Percentiles rank a stretch among this genome's conserved stretches.
Conservation (phyloP, 2,329 filamentous ascomycete species). For the Aspergillus sp. region DNA sequence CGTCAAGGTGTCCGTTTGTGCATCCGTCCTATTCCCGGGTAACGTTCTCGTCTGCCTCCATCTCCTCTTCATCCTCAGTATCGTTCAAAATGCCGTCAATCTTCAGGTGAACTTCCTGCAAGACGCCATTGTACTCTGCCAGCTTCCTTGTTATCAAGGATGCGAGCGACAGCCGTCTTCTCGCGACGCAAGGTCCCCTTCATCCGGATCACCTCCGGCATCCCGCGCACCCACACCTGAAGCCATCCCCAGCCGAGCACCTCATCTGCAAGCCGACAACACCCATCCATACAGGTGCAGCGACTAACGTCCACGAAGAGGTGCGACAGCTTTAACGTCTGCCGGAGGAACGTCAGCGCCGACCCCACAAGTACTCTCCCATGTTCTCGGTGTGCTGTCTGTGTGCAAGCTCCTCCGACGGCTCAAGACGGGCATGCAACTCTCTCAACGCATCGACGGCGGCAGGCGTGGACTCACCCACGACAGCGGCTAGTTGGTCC, state of each 20-base stretch:
- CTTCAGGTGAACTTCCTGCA: not conserved
- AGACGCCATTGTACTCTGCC: constrained; percentile 7
- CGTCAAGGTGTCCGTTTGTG: too few species aligned
- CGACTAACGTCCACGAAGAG: constrained; percentile 18
- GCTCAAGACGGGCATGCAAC: not conserved
- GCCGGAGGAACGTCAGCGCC: constrained; percentile 21
- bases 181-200: not conserved
- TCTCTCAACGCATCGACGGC: not conserved
- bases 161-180: not conserved
- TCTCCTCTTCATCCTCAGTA: not conserved
- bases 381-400: constrained; percentile 15
- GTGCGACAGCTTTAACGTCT: constrained; percentile 14
- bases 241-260: constrained; percentile 20
- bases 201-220: constrained; percentile 17
- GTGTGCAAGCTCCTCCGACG: constrained; percentile 2
- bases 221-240: constrained; percentile 15
- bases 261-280: constrained; percentile 18
- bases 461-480: not conserved
- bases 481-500: not conserved
- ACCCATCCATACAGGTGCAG: constrained; percentile 17
- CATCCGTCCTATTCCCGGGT: not conserved
- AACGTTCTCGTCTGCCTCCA: not conserved
- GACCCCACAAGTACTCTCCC: constrained; percentile 22
- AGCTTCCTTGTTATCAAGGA: not conserved
- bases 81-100: not conserved